These are phyloP conservation scores for Trypanosoma grayi DNA, from an alignment of 208 protist species.

Conservation along the genomic window DNA sequence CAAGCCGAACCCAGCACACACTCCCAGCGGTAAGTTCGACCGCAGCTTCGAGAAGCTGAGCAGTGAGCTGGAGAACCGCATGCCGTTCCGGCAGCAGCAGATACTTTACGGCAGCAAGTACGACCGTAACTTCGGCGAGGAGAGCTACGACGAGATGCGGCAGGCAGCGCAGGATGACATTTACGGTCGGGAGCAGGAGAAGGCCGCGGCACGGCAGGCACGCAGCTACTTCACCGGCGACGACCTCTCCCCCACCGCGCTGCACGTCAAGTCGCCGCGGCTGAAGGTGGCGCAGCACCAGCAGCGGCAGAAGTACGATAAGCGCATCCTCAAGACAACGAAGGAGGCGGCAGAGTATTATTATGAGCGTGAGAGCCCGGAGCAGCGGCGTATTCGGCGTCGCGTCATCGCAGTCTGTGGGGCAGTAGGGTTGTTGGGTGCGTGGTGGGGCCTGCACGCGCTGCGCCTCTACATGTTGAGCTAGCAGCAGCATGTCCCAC, in stretches of 20 bases:
- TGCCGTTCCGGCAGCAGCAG: constrained; percentile 62
- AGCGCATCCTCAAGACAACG: constrained; percentile 63
- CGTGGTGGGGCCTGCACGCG: background rate
- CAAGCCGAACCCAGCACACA: constrained; percentile 76
- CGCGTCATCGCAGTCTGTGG: constrained; percentile 16
- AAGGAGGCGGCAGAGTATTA: constrained; percentile 69
- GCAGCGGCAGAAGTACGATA: constrained; percentile 56
- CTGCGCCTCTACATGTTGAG: constrained; percentile 10
- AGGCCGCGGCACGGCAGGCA: constrained; percentile 54
- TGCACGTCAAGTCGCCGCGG: constrained; percentile 56
- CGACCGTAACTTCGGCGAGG: constrained; percentile 65
- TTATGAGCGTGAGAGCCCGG: constrained; percentile 36
- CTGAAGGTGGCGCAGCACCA: constrained; percentile 67
- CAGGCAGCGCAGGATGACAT: constrained; percentile 64
- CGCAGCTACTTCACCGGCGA: constrained; percentile 67
- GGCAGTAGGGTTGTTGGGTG: background rate
- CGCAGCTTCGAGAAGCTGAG: constrained; percentile 82
- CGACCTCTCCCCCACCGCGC: constrained; percentile 48
- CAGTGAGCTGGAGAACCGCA: constrained; percentile 49
- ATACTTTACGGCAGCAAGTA: constrained; percentile 53
- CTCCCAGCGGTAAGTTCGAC: constrained; percentile 66
- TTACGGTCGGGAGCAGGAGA: constrained; percentile 49
- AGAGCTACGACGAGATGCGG: constrained; percentile 44
- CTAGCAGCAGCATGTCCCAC: background rate
- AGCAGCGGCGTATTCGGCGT: constrained; percentile 30